These are phyloP conservation scores for Boletus rufocinnamomeus DNA, from an alignment of 768 basidiomycete genomes.

Conservation along the genomic window DNA sequence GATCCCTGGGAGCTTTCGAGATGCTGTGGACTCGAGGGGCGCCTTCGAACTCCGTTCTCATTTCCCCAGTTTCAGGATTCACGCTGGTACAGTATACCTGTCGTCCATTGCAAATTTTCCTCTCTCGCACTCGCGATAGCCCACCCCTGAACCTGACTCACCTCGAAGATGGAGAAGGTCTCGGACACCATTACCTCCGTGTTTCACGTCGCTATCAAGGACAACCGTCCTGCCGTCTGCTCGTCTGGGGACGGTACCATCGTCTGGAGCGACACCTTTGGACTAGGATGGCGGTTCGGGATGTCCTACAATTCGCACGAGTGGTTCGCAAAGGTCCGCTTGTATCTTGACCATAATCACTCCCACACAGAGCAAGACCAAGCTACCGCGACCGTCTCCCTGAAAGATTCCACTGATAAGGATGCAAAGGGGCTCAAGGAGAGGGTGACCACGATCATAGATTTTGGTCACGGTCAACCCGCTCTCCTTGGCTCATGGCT, in stretches of 20 bases:
- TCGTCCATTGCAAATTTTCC: background rate
- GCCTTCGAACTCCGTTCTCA: background rate
- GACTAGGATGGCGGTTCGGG: slow-evolving; percentile 32
- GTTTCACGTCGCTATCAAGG: slow-evolving; percentile 28
- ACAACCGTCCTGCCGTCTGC: slow-evolving; percentile 22
- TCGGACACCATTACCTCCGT: slow-evolving; percentile 27
- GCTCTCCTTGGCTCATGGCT: slow-evolving; percentile 29
- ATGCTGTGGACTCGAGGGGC: slow-evolving; percentile 7
- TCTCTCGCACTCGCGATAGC: background rate
- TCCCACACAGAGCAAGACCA: slow-evolving; percentile 23
- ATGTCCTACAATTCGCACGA: slow-evolving; percentile 19
- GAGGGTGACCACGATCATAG: slow-evolving; percentile 19
- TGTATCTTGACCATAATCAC: slow-evolving; percentile 33
- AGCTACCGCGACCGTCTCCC: slow-evolving; percentile 16
- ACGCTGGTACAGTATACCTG: background rate
- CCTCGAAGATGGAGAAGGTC: slow-evolving; percentile 24
- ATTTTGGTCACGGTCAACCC: slow-evolving; percentile 32
- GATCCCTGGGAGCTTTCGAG: slow-evolving; percentile 3
- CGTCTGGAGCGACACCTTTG: slow-evolving; percentile 31
- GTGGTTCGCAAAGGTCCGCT: slow-evolving; percentile 28
- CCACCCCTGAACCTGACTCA: background rate
- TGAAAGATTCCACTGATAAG: slow-evolving; percentile 9
- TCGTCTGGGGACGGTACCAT: slow-evolving; percentile 1
- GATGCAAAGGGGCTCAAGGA: slow-evolving; percentile 8
- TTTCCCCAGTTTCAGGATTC: background rate